Conservation (phyloP, 345 rosid species). For the Toxicodendron radicans region DNA sequence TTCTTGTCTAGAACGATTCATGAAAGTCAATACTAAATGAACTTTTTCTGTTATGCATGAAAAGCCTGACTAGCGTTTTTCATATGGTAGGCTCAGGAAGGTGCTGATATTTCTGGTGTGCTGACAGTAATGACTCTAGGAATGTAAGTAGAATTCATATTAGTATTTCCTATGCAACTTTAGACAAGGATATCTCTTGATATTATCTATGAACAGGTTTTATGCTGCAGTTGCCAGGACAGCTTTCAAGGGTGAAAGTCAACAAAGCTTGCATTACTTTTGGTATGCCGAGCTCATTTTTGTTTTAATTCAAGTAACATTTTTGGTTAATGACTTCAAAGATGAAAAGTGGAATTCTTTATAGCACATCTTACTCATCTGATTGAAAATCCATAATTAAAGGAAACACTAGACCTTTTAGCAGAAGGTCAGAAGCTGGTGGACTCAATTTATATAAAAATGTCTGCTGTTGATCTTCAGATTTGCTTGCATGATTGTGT, state of each 20-base stretch:
- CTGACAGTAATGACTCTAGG: constrained; percentile 96
- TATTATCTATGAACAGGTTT: constrained; percentile 57
- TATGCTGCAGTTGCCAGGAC: constrained; percentile 89
- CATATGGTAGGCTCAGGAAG: constrained; percentile 83
- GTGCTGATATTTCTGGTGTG: constrained; percentile 84
- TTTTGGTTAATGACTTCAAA: background rate
- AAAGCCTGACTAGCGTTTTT: constrained; percentile 19
- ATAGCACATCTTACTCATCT: background rate
- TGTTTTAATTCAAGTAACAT: constrained; percentile 3
- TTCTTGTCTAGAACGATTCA: background rate
- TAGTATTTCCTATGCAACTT: constrained; percentile 14
- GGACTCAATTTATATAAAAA: background rate
- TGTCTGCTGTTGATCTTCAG: background rate
- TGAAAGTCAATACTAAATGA: background rate
- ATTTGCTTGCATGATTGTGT: no score
- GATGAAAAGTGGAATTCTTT: background rate
- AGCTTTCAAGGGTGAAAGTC: constrained; percentile 93
- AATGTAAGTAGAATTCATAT: constrained; percentile 61
- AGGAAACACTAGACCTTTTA: background rate
- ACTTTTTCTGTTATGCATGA: constrained; percentile 1
- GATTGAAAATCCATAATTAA: background rate
- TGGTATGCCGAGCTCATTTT: constrained; percentile 50
- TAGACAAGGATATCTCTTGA: constrained; percentile 17
- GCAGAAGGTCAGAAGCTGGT: background rate
- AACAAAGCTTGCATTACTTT: constrained; percentile 91